Conservation (phyloP, 345 rosid genomes). For the Dipteronia sinensis region DNA sequence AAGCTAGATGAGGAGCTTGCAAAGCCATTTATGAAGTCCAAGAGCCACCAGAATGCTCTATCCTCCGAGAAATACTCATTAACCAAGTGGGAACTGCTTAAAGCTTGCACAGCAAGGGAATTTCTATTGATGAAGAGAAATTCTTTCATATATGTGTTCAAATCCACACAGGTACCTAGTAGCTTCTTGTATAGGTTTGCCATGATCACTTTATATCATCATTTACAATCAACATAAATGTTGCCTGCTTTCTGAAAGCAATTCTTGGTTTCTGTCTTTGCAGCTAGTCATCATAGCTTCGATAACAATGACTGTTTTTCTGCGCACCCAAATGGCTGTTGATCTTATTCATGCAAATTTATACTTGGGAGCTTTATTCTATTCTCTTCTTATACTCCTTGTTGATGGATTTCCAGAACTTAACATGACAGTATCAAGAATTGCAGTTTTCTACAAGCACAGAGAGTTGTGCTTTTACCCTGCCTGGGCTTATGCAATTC, state of each 20-base stretch:
- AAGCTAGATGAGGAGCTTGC: conserved; percentile 30
- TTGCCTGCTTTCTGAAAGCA: background rate
- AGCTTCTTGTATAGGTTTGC: conserved; percentile 1
- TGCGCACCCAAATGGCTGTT: conserved; percentile 47
- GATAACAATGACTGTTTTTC: conserved; percentile 50
- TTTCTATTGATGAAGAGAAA: conserved; percentile 42
- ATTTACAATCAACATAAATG: background rate
- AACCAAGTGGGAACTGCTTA: conserved; percentile 37
- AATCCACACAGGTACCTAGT: conserved; percentile 33
- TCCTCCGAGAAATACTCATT: conserved; percentile 30
- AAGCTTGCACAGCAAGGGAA: conserved; percentile 44
- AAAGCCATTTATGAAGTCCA: conserved; percentile 33
- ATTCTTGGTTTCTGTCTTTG: conserved; percentile 10
- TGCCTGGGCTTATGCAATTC: conserved; percentile 72
- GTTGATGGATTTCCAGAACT: conserved; percentile 71
- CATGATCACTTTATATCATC: background rate
- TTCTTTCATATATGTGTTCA: conserved; percentile 39
- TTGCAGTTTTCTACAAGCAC: conserved; percentile 75
- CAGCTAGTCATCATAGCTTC: conserved; percentile 54
- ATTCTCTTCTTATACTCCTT: conserved; percentile 44
- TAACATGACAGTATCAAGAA: conserved; percentile 54
- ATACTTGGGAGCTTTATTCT: conserved; percentile 59
- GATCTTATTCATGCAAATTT: conserved; percentile 32
- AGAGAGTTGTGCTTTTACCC: conserved; percentile 70
- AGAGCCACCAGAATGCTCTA: conserved; percentile 34